Evolutionary conservation across 2,329 filamentous ascomycete species (phyloP).

Genomic region (Colletotrichum sp.): DNA sequence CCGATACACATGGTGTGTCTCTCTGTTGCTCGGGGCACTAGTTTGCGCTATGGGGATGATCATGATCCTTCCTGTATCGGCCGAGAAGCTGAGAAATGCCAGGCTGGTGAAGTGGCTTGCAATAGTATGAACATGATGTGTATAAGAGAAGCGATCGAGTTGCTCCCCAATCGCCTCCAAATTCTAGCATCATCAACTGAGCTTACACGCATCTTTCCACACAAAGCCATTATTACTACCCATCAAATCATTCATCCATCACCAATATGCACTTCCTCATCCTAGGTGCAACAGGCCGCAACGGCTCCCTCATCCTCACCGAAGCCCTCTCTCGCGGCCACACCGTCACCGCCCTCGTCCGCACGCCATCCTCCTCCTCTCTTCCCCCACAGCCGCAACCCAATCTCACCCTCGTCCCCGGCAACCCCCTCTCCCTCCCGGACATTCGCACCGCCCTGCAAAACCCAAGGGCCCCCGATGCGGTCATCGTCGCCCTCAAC

Average conservation of each 20-base stretch:
- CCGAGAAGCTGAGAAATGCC: background rate
- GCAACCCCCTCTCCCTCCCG: slow-evolving; percentile 38
- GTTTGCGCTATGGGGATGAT: background rate
- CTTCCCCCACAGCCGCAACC: slow-evolving; percentile 27
- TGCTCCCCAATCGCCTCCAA: background rate
- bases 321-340: slow-evolving; percentile 44
- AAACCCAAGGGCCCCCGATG: slow-evolving; percentile 28
- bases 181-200: background rate
- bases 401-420: slow-evolving; percentile 43
- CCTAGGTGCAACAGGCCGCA: slow-evolving; percentile 52
- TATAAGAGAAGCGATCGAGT: background rate
- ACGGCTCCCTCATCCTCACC: slow-evolving; percentile 46
- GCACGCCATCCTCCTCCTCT: slow-evolving; percentile 35
- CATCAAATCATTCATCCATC: background rate
- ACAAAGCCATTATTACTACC: background rate
- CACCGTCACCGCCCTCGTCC: slow-evolving; percentile 50
- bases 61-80: background rate
- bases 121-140: background rate
- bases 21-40: background rate
- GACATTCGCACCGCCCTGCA: slow-evolving; percentile 38
- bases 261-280: slow-evolving; percentile 49
- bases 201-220: background rate
- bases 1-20: background rate
- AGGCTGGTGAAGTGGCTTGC: background rate
- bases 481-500: slow-evolving; percentile 54